Conservation (phyloP, 2,329 filamentous ascomycete genomes). For the Zymoseptoria brevis region DNA sequence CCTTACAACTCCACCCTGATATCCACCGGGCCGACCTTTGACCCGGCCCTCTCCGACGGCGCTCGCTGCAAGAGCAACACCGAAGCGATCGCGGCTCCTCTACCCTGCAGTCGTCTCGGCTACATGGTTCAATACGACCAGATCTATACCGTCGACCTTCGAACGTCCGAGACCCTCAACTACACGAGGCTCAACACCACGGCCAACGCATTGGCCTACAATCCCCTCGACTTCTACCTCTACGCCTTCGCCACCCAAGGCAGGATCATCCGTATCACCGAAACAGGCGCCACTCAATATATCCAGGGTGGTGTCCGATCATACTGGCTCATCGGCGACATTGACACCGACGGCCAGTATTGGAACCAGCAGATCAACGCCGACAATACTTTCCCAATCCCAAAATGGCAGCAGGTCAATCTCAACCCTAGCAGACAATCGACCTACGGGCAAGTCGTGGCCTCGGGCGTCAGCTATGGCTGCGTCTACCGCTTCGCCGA, state of each 20-base stretch:
- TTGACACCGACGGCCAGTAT: conserved; percentile 2
- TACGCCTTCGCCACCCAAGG: not conserved
- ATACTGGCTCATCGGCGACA: not conserved
- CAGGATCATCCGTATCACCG: not conserved
- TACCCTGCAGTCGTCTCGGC: not conserved
- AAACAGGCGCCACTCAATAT: not conserved
- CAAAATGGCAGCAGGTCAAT: not conserved
- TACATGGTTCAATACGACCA: not conserved
- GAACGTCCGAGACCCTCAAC: not conserved
- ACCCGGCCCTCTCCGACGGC: not conserved
- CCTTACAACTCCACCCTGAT: not conserved
- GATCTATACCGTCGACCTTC: not conserved
- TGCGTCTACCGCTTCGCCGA: conserved; percentile 1
- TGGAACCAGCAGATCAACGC: not conserved
- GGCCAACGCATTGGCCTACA: conserved; percentile 4
- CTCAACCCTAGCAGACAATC: not conserved
- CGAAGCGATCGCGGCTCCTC: not conserved
- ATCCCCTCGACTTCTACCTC: not conserved
- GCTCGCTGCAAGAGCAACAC: not conserved
- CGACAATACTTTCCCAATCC: not conserved
- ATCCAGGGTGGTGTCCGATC: not conserved
- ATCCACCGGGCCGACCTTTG: not conserved
- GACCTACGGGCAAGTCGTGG: not conserved
- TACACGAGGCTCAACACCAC: not conserved
- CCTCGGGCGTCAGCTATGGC: not conserved